A percentile compares a stretch with the other conserved stretches of the same genome.
Conservation (phyloP, 441 rosid genomes). For the Lepidium campestre region DNA sequence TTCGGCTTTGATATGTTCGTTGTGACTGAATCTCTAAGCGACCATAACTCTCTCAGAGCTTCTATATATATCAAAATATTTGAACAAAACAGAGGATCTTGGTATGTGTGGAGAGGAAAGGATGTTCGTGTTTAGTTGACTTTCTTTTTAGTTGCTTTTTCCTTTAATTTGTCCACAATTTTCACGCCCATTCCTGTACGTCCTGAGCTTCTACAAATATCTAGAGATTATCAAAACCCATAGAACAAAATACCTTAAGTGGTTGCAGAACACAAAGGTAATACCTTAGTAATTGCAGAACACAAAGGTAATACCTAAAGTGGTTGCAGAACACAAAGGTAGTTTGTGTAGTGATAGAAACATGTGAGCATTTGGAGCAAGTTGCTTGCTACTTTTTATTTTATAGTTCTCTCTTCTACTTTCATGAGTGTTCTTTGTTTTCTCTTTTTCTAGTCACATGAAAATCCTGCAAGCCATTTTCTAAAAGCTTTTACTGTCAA, state of each 20-base stretch:
- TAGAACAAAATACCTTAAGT: no score
- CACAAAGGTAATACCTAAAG: not conserved
- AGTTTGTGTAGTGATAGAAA: not conserved
- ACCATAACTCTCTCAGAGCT: not conserved
- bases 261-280: no score
- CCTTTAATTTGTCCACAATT: not conserved
- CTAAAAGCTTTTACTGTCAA: not conserved
- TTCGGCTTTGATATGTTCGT: not conserved
- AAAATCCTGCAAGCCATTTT: conserved; percentile 7
- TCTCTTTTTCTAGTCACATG: conserved; percentile 1
- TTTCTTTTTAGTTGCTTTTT: not conserved
- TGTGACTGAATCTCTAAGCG: not conserved
- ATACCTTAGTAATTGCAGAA: not conserved
- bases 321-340: not conserved
- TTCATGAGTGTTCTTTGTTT: conserved; percentile 14
- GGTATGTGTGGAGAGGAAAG: conserved; percentile 1
- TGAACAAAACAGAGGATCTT: not conserved
- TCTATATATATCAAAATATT: not conserved
- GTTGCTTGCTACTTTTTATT: conserved; percentile 4
- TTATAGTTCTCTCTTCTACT: not conserved
- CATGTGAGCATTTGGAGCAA: conserved; percentile 13
- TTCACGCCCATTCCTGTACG: conserved; percentile 9
- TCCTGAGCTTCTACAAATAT: conserved; percentile 4
- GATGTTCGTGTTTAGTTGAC: not conserved
- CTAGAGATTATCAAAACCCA: no score